These are phyloP conservation scores for Megacollybia marginata DNA, from an alignment of 768 basidiomycete species.

Conservation along the genomic window DNA sequence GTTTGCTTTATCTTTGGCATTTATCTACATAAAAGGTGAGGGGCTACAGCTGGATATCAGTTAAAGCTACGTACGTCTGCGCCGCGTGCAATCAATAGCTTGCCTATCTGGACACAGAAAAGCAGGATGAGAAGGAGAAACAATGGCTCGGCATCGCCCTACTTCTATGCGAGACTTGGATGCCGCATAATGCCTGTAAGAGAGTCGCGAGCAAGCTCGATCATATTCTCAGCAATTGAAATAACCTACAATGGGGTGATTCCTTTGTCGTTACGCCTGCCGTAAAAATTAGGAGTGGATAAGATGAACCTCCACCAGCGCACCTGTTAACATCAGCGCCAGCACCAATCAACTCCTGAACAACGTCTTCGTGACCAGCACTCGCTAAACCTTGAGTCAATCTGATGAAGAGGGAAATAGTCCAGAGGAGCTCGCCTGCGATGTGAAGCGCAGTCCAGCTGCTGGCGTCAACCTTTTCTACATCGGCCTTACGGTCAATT, in stretches of 20 bases:
- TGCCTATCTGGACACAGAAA: constrained; percentile 62
- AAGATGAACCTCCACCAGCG: constrained; percentile 13
- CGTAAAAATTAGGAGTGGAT: constrained; percentile 12
- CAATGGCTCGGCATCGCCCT: constrained; percentile 17
- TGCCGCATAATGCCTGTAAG: constrained; percentile 79
- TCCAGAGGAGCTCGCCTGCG: constrained; percentile 40
- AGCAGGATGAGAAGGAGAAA: background rate
- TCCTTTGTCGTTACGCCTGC: constrained; percentile 72
- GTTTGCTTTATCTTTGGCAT: constrained; percentile 88
- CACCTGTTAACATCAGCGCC: constrained; percentile 73
- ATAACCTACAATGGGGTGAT: constrained; percentile 69
- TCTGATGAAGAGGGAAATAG: constrained; percentile 1
- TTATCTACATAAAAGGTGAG: constrained; percentile 54
- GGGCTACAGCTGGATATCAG: too few species aligned
- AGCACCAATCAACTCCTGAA: constrained; percentile 70
- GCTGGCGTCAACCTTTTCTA: constrained; percentile 55
- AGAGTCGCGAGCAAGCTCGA: constrained; percentile 5
- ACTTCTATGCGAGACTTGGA: constrained; percentile 87
- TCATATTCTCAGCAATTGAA: constrained; percentile 1
- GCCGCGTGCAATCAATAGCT: constrained; percentile 75
- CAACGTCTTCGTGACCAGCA: constrained; percentile 70
- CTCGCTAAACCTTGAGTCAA: constrained; percentile 46
- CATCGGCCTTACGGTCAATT: constrained; percentile 62
- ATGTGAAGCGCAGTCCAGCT: constrained; percentile 82
- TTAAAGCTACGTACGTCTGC: constrained; percentile 68